Base-by-base conservation (phyloP, 768 basidiomycete genomes). In the Psilocybe azurescens region DNA sequence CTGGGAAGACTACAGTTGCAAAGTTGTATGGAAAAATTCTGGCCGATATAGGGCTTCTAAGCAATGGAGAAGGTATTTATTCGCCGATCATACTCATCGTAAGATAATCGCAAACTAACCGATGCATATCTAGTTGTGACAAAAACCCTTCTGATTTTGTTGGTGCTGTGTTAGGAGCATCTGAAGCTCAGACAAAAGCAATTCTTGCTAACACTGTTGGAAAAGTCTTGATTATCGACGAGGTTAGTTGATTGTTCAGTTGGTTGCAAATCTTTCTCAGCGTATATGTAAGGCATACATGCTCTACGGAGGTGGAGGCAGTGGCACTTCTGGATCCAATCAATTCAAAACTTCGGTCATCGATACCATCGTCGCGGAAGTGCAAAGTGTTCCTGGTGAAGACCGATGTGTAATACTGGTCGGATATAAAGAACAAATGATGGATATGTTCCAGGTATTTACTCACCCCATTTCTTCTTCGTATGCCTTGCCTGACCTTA, bases 351-450 rank as follows among this genome's bases (percentile, higher is more conserved):
- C 86, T 1, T 81, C 88, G 0, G 89, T 91, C 46, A 88, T 90
- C 30, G 89, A 91, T 67, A 89, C 89, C 0, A 83, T 91, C 30
- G 89, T 91, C 0, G 89, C 89, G 0, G 89, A 91, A 70, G 83
- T 91, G 2, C 89, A 91, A 65, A 88, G 82, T 49, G 80, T 81
- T 0, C 86, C 86, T 0, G 88, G 89, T 3, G 89, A 91, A 68
- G 89, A 90, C 68, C 80, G 88, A 32, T 89, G 87, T 56, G 86
- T 91, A 0, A 74, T 91, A 10, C 70, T 90, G 48, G 69, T 89
- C 1, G 89, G 89, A 0, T 91, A 90, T 71, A 83, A 85, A 60
- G 77, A 83, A 4, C 78, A 89, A 66, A 90, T 90, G 82, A 69
- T 74, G n/a, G 85, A 90, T 28, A 91, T 91, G 90, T 90, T 90